Percentiles rank a stretch among this genome's conserved stretches.
Evolutionary conservation across 305 asterid genomes (phyloP).

Genomic region (Solanum chacoense): DNA sequence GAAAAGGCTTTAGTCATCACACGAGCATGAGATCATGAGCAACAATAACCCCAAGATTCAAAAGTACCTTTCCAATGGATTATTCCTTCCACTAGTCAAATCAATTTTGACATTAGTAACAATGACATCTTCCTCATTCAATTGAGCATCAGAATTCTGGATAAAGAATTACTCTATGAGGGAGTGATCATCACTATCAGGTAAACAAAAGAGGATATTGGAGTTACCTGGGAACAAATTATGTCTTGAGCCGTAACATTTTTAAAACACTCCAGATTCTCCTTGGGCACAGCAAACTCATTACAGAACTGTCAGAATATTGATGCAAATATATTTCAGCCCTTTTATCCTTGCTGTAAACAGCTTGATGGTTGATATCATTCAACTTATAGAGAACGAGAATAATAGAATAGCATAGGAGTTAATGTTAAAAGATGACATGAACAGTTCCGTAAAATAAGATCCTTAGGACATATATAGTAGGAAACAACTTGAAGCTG

Average conservation of each 20-base stretch:
- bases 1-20: background rate
- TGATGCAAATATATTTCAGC: background rate
- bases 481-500: background rate
- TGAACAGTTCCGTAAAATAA: background rate
- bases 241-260: conserved; percentile 67
- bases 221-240: conserved; percentile 68
- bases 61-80: conserved; percentile 70
- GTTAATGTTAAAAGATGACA: background rate
- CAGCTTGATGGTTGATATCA: background rate
- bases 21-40: background rate
- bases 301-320: conserved; percentile 57
- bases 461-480: background rate
- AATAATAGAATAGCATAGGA: background rate
- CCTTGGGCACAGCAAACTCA: conserved; percentile 86
- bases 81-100: conserved; percentile 58
- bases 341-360: background rate
- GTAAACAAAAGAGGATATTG: background rate
- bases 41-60: background rate
- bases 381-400: background rate
- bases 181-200: background rate
- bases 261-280: conserved; percentile 51
- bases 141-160: conserved; percentile 39
- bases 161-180: conserved; percentile 16
- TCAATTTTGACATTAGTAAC: conserved; percentile 76
- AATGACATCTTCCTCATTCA: conserved; percentile 64